Evolutionary conservation across 2,329 filamentous ascomycete genomes (phyloP), one percentile per base, ranked within the genome.

Genomic region (Domatiomyces catenatus): DNA sequence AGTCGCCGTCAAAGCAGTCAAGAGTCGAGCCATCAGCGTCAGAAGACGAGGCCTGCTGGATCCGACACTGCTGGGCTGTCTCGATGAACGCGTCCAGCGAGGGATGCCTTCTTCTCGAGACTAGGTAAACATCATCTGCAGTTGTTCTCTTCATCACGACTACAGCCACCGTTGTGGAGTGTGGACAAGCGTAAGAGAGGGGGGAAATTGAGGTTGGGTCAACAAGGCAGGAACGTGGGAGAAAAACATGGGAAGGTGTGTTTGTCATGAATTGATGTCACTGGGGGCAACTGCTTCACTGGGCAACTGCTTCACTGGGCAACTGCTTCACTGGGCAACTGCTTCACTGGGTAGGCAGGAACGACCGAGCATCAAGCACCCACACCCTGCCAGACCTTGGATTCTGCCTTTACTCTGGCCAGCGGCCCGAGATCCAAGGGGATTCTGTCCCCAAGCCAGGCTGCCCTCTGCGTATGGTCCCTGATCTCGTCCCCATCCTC

Each of bases 401-500:
- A n/a, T 39, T 48, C 52, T 19, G 48, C 48, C 44, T 28, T 7
- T 20, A 53, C 44, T 22, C 47, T 50, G 44, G 65, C 66, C 24
- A 71, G 68, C 2, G 67, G 0, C 28, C 62, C 57, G 55, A 69
- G 54, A 60, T 71, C 68, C 56, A 72, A 58, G 20, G 69, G 69
- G 48, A 71, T 61, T n/a, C 61, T 59, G n/a, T 71, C 67, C 4
- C 69, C 69, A 56, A 71, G 54, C 69, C 70, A 72, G 10, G 63
- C 64, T 55, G 69, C 70, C 19, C 68, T 60, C 52, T 22, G 68
- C 67, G 60, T 73, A 67, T 59, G 71, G 68, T 45, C 75, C 67
- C 52, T 71, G 61, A 52, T 66, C 45, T 70, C 62, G 49, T 75
- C 71, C 42, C 80, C 75, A n/a, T 75, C 72, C 6, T 58, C 56